These are phyloP conservation scores for Candida mattraensis DNA, from an alignment of 805 yeast species.

Conservation along the genomic window DNA sequence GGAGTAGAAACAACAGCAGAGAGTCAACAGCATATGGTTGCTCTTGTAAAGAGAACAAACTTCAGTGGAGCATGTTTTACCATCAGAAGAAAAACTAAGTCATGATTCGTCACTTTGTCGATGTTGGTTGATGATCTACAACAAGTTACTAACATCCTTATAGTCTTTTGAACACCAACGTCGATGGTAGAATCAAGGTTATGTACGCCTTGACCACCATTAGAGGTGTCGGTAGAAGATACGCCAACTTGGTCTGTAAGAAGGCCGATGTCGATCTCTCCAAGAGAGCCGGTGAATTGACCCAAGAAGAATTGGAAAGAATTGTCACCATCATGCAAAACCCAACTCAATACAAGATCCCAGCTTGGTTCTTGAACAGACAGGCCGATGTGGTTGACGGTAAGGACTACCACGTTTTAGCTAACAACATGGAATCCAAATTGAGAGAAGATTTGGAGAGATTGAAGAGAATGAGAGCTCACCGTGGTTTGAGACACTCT, in stretches of 20 bases:
- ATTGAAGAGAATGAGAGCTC: conserved; percentile 99
- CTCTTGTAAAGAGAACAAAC: too few relatives aligned
- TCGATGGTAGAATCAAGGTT: conserved; percentile 99
- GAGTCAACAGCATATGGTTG: too few relatives aligned
- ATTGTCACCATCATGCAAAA: conserved; percentile 99
- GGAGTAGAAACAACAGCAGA: too few relatives aligned
- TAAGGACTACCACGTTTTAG: conserved; percentile 98
- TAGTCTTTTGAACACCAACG: conserved; percentile 99
- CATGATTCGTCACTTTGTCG: too few relatives aligned
- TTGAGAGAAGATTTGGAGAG: conserved; percentile 99
- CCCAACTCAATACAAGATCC: conserved; percentile 99
- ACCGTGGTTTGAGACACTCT: conserved; percentile 99
- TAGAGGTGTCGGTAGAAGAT: conserved; percentile 99
- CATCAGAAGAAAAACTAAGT: too few relatives aligned
- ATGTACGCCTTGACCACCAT: conserved; percentile 99
- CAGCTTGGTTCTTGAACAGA: conserved; percentile 99
- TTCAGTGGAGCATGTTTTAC: too few relatives aligned
- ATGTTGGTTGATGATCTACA: too few relatives aligned
- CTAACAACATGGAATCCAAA: conserved; percentile 98
- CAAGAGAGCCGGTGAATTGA: conserved; percentile 99
- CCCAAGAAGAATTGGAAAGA: conserved; percentile 99
- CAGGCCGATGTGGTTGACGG: conserved; percentile 98
- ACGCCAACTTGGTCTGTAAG: conserved; percentile 99
- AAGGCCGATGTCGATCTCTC: conserved; percentile 98
- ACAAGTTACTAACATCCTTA: conserved; percentile 37